Conservation (phyloP, 2,329 filamentous ascomycete species). For the Aspergillus calidoustus region DNA sequence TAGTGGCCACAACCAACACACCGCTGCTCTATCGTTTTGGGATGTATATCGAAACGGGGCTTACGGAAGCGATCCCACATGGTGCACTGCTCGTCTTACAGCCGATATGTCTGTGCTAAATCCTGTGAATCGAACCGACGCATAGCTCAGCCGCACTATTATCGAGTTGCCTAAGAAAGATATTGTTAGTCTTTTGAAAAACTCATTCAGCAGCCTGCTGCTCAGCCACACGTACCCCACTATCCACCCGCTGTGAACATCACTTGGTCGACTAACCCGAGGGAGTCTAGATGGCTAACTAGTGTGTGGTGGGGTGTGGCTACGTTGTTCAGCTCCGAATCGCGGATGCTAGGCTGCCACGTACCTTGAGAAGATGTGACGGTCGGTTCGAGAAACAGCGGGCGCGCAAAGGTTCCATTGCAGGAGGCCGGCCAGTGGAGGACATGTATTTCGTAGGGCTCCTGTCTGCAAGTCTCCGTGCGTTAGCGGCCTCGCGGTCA, state of each 20-base stretch:
- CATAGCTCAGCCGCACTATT: constrained; percentile 24
- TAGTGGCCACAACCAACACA: too few relatives aligned
- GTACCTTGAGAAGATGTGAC: neutral
- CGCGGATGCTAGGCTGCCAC: constrained; percentile 8
- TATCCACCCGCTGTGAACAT: neutral
- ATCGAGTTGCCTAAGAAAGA: neutral
- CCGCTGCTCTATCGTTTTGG: too few relatives aligned
- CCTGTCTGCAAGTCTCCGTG: neutral
- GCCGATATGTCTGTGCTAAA: constrained; percentile 37
- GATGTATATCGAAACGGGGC: neutral
- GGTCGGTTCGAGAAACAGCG: neutral
- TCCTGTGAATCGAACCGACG: constrained; percentile 25
- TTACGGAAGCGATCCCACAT: neutral
- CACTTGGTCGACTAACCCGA: neutral
- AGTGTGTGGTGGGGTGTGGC: constrained; percentile 15
- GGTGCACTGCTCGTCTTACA: constrained; percentile 36
- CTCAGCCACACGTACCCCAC: constrained; percentile 16
- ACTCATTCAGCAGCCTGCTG: neutral
- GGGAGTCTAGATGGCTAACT: neutral
- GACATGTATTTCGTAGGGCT: neutral
- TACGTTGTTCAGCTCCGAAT: constrained; percentile 12
- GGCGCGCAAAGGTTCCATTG: neutral
- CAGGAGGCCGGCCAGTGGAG: neutral
- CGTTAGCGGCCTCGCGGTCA: neutral
- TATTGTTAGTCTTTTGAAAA: neutral